These are phyloP conservation scores for Oligophagozyma castellii DNA, from an alignment of 1,139 yeast species.

Conservation along the genomic window DNA sequence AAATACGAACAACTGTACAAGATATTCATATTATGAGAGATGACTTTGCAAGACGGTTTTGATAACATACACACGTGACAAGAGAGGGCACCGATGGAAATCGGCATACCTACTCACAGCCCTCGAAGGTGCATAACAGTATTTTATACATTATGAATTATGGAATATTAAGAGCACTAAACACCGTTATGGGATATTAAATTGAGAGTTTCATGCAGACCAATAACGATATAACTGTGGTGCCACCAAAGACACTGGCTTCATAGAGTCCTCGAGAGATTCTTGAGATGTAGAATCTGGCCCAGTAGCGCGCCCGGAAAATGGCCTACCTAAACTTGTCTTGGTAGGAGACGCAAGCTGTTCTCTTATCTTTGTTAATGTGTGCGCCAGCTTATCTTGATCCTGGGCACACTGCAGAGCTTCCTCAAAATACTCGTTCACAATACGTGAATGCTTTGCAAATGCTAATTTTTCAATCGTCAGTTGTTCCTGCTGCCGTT, in stretches of 20 bases:
- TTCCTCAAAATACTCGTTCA: constrained; percentile 13
- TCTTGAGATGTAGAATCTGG: constrained; percentile 3
- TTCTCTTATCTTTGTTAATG: constrained; percentile 35
- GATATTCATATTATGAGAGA: too few relatives aligned
- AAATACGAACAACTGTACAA: too few relatives aligned
- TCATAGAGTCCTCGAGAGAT: constrained; percentile 27
- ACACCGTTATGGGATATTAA: neutral
- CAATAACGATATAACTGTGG: constrained; percentile 84
- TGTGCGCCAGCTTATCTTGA: constrained; percentile 8
- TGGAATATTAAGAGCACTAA: too few relatives aligned
- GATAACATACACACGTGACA: too few relatives aligned
- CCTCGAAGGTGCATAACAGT: too few relatives aligned
- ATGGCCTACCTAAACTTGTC: constrained; percentile 12
- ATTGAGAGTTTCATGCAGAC: constrained; percentile 33
- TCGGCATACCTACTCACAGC: too few relatives aligned
- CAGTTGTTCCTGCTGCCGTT: constrained; percentile 68
- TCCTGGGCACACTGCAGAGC: constrained; percentile 7
- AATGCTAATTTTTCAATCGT: constrained; percentile 68
- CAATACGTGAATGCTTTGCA: constrained; percentile 15
- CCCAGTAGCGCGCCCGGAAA: constrained; percentile 6
- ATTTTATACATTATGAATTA: too few relatives aligned
- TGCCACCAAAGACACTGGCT: constrained; percentile 67
- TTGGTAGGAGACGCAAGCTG: constrained; percentile 39
- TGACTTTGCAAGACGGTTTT: too few relatives aligned
- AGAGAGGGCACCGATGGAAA: too few relatives aligned